Conservation (phyloP, 2,329 filamentous ascomycete species). For the Akanthomyces uredinophilus region DNA sequence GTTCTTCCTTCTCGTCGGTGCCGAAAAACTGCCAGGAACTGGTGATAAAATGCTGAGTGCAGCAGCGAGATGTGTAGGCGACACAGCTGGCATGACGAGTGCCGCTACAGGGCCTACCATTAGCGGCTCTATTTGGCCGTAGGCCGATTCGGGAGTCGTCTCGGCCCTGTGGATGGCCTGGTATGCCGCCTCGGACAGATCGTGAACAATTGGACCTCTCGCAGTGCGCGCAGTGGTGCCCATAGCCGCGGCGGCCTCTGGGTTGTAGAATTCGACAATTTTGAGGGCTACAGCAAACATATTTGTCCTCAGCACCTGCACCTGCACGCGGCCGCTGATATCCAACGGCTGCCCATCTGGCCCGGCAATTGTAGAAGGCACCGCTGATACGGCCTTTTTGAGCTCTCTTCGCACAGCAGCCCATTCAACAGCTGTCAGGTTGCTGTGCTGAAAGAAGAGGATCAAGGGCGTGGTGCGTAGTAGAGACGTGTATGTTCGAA, state of each 20-base stretch:
- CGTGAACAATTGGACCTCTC: constrained; percentile 38
- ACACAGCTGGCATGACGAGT: constrained; percentile 75
- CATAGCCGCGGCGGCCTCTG: constrained; percentile 33
- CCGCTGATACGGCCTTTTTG: constrained; percentile 37
- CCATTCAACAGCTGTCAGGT: constrained; percentile 63
- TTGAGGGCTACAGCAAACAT: constrained; percentile 83
- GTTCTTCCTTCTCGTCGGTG: constrained; percentile 68
- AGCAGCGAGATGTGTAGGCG: constrained; percentile 76
- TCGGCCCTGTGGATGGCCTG: constrained; percentile 38
- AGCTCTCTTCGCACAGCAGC: constrained; percentile 40
- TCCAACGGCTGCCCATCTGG: constrained; percentile 32
- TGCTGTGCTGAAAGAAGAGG: constrained; percentile 72
- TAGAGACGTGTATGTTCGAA: constrained; percentile 80
- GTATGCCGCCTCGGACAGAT: constrained; percentile 51
- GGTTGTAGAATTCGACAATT: constrained; percentile 77
- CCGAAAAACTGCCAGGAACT: constrained; percentile 65
- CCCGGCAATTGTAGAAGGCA: constrained; percentile 29
- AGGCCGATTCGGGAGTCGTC: constrained; percentile 36
- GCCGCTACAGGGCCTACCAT: constrained; percentile 77
- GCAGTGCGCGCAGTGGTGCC: constrained; percentile 27
- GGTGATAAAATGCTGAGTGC: constrained; percentile 76
- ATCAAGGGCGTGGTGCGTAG: constrained; percentile 80
- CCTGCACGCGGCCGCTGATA: constrained; percentile 58
- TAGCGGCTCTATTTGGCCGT: constrained; percentile 64
- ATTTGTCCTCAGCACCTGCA: constrained; percentile 82